Conservation (phyloP, 768 basidiomycete genomes). For the Pisolithus microcarpus region DNA sequence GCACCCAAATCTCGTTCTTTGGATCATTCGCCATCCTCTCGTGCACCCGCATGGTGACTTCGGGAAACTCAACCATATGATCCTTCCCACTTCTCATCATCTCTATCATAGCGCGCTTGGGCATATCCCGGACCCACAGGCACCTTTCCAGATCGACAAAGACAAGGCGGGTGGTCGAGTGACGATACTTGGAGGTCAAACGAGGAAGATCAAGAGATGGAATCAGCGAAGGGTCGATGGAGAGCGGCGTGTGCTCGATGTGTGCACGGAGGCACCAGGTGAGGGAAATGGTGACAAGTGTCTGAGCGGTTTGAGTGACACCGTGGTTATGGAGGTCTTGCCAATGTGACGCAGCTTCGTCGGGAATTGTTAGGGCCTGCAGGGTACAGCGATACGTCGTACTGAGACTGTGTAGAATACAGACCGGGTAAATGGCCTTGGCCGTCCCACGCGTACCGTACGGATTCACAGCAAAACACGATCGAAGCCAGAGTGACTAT, state of each 20-base stretch:
- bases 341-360: conserved; percentile 70
- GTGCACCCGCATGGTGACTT: conserved; percentile 40
- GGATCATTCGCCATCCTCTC: conserved; percentile 53
- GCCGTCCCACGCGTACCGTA: conserved; percentile 81
- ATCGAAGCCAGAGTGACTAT: conserved; percentile 83
- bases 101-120: conserved; percentile 7
- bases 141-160: conserved; percentile 77
- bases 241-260: conserved; percentile 48
- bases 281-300: conserved; percentile 75
- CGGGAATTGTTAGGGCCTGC: conserved; percentile 67
- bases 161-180: conserved; percentile 57
- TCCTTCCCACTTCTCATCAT: not conserved
- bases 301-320: conserved; percentile 78
- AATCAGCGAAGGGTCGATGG: conserved; percentile 25
- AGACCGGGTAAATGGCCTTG: conserved; percentile 55
- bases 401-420: not conserved
- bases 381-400: conserved; percentile 2
- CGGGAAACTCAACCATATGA: conserved; percentile 34
- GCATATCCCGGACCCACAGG: conserved; percentile 60
- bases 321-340: conserved; percentile 83
- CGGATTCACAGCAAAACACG: conserved; percentile 81
- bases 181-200: conserved; percentile 62
- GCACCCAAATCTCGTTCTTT: conserved; percentile 73
- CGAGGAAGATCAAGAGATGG: conserved; percentile 37
- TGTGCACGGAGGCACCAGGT: conserved; percentile 66